Evolutionary conservation across 805 yeast genomes (phyloP).

Genomic region (Candida parachauliodes): DNA sequence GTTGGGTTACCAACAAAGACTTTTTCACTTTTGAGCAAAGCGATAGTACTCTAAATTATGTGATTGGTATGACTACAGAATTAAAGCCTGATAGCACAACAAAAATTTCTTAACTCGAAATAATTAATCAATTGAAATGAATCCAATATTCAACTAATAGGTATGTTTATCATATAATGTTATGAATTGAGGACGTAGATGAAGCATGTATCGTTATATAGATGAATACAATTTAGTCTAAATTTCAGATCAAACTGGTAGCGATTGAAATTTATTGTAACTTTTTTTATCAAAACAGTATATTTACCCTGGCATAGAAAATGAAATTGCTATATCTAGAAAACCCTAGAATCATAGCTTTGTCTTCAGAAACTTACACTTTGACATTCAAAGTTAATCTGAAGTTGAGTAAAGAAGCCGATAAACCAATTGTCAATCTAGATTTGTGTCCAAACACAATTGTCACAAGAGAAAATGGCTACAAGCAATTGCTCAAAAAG

Average conservation of each 20-base stretch:
- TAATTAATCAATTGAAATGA: too few relatives aligned
- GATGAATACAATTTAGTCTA: too few relatives aligned
- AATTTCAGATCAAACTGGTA: background rate
- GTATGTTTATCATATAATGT: too few relatives aligned
- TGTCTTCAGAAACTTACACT: constrained; percentile 28
- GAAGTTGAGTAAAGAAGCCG: constrained; percentile 9
- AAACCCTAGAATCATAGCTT: constrained; percentile 27
- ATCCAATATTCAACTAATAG: too few relatives aligned
- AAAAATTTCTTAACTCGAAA: too few relatives aligned
- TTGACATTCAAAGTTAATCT: constrained; percentile 19
- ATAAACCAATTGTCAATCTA: constrained; percentile 40
- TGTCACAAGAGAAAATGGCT: constrained; percentile 37
- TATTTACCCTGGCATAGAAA: background rate
- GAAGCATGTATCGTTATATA: too few relatives aligned
- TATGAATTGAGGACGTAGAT: too few relatives aligned
- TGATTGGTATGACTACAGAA: too few relatives aligned
- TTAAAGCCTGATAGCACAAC: too few relatives aligned
- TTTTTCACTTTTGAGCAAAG: constrained; percentile 38
- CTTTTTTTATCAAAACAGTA: too few relatives aligned
- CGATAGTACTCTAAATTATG: too few relatives aligned
- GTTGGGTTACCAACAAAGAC: constrained; percentile 81
- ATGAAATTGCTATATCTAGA: constrained; percentile 33
- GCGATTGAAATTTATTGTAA: too few relatives aligned
- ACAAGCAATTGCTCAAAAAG: constrained; percentile 30
- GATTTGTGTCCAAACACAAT: constrained; percentile 40